Base-by-base conservation (phyloP, 2,329 filamentous ascomycete species). In the Paecilomyces fulvus region DNA sequence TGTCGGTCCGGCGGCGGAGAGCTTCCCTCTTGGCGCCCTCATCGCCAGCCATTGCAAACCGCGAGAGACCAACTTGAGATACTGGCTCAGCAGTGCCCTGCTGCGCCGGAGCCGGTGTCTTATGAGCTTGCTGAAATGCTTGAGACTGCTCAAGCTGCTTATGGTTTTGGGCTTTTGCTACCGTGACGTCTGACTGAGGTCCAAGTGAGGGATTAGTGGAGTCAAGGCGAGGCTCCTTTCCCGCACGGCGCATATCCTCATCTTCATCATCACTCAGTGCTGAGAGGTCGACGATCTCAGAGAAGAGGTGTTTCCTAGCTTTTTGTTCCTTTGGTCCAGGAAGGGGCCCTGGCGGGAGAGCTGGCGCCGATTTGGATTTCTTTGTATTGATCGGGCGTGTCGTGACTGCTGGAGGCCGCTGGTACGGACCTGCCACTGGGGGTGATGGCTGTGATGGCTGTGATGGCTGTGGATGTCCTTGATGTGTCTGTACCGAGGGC, bases 231-330 rank as follows among this genome's bases (percentile, higher is more conserved):
- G 61, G 54, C 21, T 61, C 53, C 52, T 66, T 67, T 30, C 53
- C 53, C 11, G 70, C 74, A 6, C 67, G 58, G 54, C 37, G 37
- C 37, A 43, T 17, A 43, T 69, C 65, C 46, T 65, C 59, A 62
- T 74, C 63, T 1, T 77, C 75, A 21, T 82, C 78, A 43, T 79
- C 77, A 14, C 75, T 76, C 17, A 79, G 64, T 21, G 61, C 60
- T 30, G 79, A 78, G 54, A 83, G 64, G 63, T 83, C 81, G 5
- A 83, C 72, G 48, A 84, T 67, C 28, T 83, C 80, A 25, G 70
- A 75, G 59, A 83, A 79, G 7, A 73, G 77, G 21, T 80, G 74
- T 63, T 83, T 84, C 25, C 79, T 72, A n/a, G 81, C 80, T 54
- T 75, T 75, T 62, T 81, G 78, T 63, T 79, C 79, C 61, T 83